Evolutionary conservation across 495 filamentous ascomycete genomes (phyloP), one percentile per base, ranked within the genome.

Genomic region (Recurvomyces mirabilis): DNA sequence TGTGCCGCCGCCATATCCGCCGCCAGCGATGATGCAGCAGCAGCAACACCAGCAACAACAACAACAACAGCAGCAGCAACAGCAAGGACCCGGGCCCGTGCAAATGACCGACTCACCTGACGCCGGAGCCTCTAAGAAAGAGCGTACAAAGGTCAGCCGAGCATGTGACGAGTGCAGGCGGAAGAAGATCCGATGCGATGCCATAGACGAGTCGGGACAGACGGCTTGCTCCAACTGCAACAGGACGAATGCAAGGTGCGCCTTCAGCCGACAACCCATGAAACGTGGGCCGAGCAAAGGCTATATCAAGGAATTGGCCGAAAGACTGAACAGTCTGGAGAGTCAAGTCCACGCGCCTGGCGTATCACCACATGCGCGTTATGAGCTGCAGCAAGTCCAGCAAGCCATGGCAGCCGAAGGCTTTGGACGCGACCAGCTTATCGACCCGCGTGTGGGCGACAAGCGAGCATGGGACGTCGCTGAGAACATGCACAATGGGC

Each of bases 291-390:
- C 89, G 4, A 93, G 84, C 55, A 96, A 96, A 77, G 89, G 89
- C 78, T 96, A 96, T 55, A 96, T 96, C 59, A 95, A 95, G 59
- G 89, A 96, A 58, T 72, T 96, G 1, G 87, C 88, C 24, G 88
- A 94, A 52, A 73, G 89, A 22, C 72, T 96, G 38, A 77, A 89
- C 48, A 79, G 74, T 1, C 78, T 96, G 18, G 89, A 96, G 51
- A 81, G 73, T 32, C 56, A 62, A 45, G 53, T 66, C 7, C 41
- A 51, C 1, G 29, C 43, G 13, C 9, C 28, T n/a, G 42, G 22
- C 32, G 39, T 42, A 14, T 18, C 9, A 26, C 41, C 46, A 19
- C 46, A 50, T 22, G 32, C 34, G 13, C 23, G 41, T 15, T 32
- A 25, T 21, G 46, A 50, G 26, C 35, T 50, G 14, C 51, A 37